Conservation (phyloP, 2,329 filamentous ascomycete species). For the Orbilia ellipsospora region DNA sequence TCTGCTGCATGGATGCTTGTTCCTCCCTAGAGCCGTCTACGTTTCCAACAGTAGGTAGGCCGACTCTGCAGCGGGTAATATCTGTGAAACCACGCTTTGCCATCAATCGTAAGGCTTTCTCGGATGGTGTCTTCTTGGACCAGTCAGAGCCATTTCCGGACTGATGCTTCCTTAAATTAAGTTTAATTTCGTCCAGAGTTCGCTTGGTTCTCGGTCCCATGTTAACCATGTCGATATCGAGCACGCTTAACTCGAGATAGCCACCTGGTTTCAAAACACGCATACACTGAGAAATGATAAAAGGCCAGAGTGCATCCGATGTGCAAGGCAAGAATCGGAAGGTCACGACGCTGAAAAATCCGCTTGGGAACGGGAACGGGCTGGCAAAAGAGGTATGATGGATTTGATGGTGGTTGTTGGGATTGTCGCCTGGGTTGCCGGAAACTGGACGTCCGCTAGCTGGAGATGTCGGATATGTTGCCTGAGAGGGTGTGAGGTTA, state of each 20-base stretch:
- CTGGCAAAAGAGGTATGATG: conserved; percentile 72
- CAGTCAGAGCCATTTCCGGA: conserved; percentile 69
- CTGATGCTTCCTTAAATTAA: conserved; percentile 71
- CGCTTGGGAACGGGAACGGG: conserved; percentile 78
- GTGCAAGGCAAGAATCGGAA: conserved; percentile 79
- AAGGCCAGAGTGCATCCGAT: conserved; percentile 75
- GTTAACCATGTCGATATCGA: conserved; percentile 83
- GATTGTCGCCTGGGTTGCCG: conserved; percentile 61
- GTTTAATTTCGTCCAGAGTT: conserved; percentile 76
- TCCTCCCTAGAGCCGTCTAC: conserved; percentile 65
- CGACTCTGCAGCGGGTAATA: conserved; percentile 80
- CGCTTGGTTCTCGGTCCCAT: conserved; percentile 79
- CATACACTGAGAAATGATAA: conserved; percentile 78
- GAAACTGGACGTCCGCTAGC: conserved; percentile 65
- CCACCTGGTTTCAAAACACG: conserved; percentile 81
- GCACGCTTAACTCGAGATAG: conserved; percentile 79
- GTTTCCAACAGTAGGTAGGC: conserved; percentile 73
- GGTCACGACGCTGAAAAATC: conserved; percentile 80
- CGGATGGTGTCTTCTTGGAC: conserved; percentile 64
- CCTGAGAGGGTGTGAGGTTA: conserved; percentile 72
- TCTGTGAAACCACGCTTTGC: conserved; percentile 76
- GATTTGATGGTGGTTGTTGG: conserved; percentile 79
- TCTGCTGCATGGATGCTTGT: conserved; percentile 53
- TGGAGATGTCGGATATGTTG: conserved; percentile 61
- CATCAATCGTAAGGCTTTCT: conserved; percentile 72